Evolutionary conservation across 192 early-diverging fungal species (phyloP).

Genomic region (Allomyces arbusculus): DNA sequence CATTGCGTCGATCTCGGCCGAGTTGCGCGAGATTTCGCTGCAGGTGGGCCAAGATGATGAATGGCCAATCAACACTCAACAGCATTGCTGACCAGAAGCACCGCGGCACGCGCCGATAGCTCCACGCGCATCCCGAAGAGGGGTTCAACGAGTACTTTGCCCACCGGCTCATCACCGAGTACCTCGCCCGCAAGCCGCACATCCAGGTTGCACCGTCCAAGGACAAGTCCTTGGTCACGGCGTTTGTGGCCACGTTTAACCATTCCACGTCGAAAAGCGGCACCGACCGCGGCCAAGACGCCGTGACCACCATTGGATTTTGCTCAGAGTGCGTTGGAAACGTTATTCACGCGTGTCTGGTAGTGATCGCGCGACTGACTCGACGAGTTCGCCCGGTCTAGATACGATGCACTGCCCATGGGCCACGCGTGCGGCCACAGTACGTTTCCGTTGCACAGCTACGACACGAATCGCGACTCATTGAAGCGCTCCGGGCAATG

Average conservation of each 20-base stretch:
- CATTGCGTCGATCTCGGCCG: neutral
- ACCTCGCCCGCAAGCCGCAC: neutral
- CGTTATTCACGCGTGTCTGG: too few relatives aligned
- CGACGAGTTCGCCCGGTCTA: too few relatives aligned
- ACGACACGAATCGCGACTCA: neutral
- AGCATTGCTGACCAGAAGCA: too few relatives aligned
- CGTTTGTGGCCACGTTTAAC: neutral
- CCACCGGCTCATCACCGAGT: neutral
- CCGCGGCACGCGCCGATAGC: too few relatives aligned
- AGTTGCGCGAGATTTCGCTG: neutral
- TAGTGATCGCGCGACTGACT: too few relatives aligned
- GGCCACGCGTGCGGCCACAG: neutral
- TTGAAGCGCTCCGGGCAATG: neutral
- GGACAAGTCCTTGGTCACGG: neutral
- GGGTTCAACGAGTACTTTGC: neutral
- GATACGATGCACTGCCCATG: neutral
- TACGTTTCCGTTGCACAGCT: neutral
- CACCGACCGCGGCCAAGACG: neutral
- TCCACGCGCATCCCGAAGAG: neutral
- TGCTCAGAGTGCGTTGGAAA: neutral
- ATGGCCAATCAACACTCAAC: too few relatives aligned
- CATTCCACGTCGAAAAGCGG: neutral
- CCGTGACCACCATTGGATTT: neutral
- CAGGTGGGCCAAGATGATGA: neutral
- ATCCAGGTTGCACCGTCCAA: neutral